A percentile compares a stretch with the other conserved stretches of the same genome.
These are phyloP conservation scores for Fibroporia radiculosa DNA, from an alignment of 768 basidiomycete genomes.

Conservation along the genomic window DNA sequence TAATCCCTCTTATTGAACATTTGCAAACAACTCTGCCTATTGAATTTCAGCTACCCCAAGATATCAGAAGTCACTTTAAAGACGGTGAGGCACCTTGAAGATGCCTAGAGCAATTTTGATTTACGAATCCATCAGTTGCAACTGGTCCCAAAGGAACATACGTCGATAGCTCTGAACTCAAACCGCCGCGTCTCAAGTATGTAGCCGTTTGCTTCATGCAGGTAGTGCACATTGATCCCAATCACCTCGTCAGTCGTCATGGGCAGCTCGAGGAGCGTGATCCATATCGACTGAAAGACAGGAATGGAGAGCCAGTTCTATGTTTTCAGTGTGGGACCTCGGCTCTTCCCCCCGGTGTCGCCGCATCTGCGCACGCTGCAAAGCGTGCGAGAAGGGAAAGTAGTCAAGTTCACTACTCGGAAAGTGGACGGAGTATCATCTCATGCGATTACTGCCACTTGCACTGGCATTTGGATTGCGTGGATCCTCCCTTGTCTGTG, in stretches of 20 bases:
- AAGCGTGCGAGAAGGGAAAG: conserved; percentile 47
- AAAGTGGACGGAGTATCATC: conserved; percentile 68
- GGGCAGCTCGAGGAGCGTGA: conserved; percentile 91
- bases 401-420: conserved; percentile 32
- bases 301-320: conserved; percentile 73
- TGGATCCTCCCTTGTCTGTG: conserved; percentile 80
- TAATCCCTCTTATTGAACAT: conserved; percentile 66
- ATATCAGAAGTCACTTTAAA: conserved; percentile 76
- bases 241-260: conserved; percentile 49
- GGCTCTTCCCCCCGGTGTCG: conserved; percentile 51
- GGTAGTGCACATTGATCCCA: not conserved
- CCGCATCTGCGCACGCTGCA: conserved; percentile 44
- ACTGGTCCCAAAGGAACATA: conserved; percentile 78
- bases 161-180: conserved; percentile 69
- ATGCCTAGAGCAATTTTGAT: not conserved
- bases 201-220: conserved; percentile 22
- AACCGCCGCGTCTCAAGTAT: conserved; percentile 77
- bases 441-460: conserved; percentile 94
- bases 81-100: conserved; percentile 47
- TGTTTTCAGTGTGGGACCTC: conserved; percentile 89
- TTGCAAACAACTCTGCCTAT: conserved; percentile 62
- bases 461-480: conserved; percentile 96
- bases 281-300: conserved; percentile 77
- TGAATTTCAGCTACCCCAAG: conserved; percentile 83
- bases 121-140: conserved; percentile 45